A percentile compares a stretch with the other conserved stretches of the same genome.
These are phyloP conservation scores for Torrubiellomyces zombiae DNA, from an alignment of 2,329 filamentous ascomycete species.

Conservation along the genomic window DNA sequence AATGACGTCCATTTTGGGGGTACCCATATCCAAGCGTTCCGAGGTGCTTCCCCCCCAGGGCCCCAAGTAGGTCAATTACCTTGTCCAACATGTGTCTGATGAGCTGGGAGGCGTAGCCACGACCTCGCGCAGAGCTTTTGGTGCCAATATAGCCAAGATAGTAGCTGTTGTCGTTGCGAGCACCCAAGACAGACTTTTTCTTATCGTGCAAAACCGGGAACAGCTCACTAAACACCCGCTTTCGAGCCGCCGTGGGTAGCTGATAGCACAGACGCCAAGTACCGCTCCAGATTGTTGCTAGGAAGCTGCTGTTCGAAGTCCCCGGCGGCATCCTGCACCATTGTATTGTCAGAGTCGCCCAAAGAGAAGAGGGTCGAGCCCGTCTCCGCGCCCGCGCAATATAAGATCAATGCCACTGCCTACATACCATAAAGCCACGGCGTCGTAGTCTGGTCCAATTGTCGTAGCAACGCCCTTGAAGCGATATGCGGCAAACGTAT, in stretches of 20 bases:
- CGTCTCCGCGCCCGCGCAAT: background rate
- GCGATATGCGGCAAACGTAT: slow-evolving; percentile 59
- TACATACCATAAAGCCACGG: slow-evolving; percentile 58
- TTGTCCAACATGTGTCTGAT: slow-evolving; percentile 51
- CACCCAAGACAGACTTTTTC: slow-evolving; percentile 52
- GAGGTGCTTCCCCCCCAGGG: too few relatives aligned
- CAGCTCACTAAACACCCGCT: slow-evolving; percentile 63
- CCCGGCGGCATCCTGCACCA: slow-evolving; percentile 58
- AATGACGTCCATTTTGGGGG: too few relatives aligned
- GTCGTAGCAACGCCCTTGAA: slow-evolving; percentile 59
- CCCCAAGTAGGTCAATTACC: too few relatives aligned
- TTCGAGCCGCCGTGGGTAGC: slow-evolving; percentile 53
- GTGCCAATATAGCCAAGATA: slow-evolving; percentile 77
- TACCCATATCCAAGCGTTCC: too few relatives aligned
- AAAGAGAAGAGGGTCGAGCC: background rate
- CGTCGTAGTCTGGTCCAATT: slow-evolving; percentile 60
- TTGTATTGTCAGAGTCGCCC: slow-evolving; percentile 2
- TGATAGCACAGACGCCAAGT: slow-evolving; percentile 65
- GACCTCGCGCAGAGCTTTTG: slow-evolving; percentile 50
- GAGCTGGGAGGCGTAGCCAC: slow-evolving; percentile 56
- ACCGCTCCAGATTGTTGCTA: slow-evolving; percentile 55
- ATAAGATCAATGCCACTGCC: background rate
- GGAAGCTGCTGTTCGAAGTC: slow-evolving; percentile 54
- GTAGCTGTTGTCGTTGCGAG: slow-evolving; percentile 51
- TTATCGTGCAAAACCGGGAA: slow-evolving; percentile 57